These are phyloP conservation scores for Arthrobotrys entomopaga DNA, from an alignment of 2,329 filamentous ascomycete species.

Conservation along the genomic window DNA sequence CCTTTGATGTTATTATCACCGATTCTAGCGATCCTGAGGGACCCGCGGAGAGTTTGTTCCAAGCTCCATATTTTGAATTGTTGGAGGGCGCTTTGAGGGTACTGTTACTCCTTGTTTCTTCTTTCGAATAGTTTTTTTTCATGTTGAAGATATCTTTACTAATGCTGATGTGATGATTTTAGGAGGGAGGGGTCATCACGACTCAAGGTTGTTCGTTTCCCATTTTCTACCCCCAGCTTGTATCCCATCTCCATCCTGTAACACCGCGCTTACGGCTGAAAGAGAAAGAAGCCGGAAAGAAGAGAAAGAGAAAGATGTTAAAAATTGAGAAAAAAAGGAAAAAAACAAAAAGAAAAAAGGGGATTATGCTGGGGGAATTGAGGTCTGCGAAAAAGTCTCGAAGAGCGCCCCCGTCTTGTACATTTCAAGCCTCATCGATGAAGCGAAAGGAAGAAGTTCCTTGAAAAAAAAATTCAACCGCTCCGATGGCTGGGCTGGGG, in stretches of 20 bases:
- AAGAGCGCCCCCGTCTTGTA: constrained; percentile 53
- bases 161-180: constrained; percentile 61
- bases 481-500: constrained; percentile 54
- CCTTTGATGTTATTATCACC: constrained; percentile 99
- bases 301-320: constrained; percentile 41
- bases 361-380: constrained; percentile 38
- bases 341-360: constrained; percentile 34
- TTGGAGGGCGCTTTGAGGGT: constrained; percentile 74
- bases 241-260: constrained; percentile 60
- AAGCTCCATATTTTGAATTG: constrained; percentile 98
- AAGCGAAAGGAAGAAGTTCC: constrained; percentile 21
- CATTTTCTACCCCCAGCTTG: constrained; percentile 65
- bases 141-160: constrained; percentile 2
- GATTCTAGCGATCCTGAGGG: constrained; percentile 98
- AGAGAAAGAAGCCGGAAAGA: constrained; percentile 25
- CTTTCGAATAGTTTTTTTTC: neutral
- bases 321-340: constrained; percentile 22
- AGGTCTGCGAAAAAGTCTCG: neutral
- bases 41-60: constrained; percentile 93
- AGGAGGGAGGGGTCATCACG: constrained; percentile 96
- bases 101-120: neutral
- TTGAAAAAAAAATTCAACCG: neutral
- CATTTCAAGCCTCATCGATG: constrained; percentile 50
- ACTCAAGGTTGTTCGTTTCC: constrained; percentile 99
- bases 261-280: constrained; percentile 33